Conservation (phyloP, 331 rosid species). For the Telfairia occidentalis region DNA sequence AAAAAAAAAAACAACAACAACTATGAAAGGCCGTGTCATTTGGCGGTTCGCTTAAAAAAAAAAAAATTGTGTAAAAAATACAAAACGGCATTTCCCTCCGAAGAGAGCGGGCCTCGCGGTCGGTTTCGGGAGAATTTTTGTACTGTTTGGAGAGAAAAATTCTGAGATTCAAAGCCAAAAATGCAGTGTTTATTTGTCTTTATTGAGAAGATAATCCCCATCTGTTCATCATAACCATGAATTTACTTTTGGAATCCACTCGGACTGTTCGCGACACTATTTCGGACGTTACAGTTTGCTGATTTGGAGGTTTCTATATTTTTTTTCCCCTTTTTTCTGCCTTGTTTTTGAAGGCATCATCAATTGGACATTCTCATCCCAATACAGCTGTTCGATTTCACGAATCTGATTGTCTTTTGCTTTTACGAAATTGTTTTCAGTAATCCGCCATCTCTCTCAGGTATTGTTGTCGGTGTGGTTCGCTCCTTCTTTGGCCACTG, state of each 20-base stretch:
- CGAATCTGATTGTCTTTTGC: conserved; percentile 1
- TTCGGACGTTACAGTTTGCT: not conserved
- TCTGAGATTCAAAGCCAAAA: not conserved
- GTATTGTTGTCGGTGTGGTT: not conserved
- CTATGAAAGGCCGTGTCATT: not conserved
- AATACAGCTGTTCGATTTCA: not conserved
- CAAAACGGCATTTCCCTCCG: not conserved
- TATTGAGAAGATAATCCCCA: not conserved
- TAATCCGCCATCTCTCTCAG: not conserved
- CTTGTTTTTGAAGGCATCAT: not conserved
- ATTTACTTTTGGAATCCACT: not conserved
- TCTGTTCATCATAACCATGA: not conserved
- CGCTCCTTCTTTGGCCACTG: not conserved
- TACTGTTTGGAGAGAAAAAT: not conserved
- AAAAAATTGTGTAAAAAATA: not conserved
- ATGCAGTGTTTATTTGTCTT: not conserved
- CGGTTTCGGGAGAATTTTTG: not conserved
- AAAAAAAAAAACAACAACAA: not conserved
- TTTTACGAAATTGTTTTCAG: not conserved
- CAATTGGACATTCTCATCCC: not conserved
- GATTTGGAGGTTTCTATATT: conserved; percentile 10
- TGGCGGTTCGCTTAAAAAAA: not conserved
- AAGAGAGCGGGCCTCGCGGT: not conserved
- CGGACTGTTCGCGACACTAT: not conserved
- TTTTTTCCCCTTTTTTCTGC: not conserved